Evolutionary conservation across 805 yeast genomes (phyloP), one percentile per base, ranked within the genome.

Genomic region (Yarrowia deformans): DNA sequence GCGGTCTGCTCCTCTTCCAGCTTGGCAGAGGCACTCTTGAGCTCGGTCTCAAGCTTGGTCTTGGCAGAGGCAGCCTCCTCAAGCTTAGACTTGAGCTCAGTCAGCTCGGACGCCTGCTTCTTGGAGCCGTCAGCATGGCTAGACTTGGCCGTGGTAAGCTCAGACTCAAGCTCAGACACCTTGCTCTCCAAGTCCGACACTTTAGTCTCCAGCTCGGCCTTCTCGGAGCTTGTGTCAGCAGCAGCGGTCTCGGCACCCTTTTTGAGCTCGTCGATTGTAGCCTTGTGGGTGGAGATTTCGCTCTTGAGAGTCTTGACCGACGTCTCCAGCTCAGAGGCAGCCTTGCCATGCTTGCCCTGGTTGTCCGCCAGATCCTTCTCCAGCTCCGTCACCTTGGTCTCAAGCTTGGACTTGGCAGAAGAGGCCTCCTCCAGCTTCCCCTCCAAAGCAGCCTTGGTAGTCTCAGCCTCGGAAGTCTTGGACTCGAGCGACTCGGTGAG

Each of bases 231-330:
- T 2, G 48, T 23, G 7, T 45, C 67, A 9, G 50, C 56, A 18
- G 58, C 39, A 3, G 48, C 37, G 5, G 58, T 10, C 34, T 70
- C 70, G 13, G 70, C 71, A n/a, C 52, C 35, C 61, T 69, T 63
- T 18, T 63, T 49, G 23, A 63, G 46, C 55, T 46, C 45, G 35
- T 63, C 56, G 6, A 49, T 63, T 1, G 56, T 63, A 3, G 68
- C 13, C 45, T 46, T 63, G 37, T 39, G 50, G 12, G 32, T 34
- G 12, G 61, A 34, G 12, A 50, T 23, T 42, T 66, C 63, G 14
- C 35, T 35, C 40, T 66, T 66, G 40, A 52, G 52, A 32, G 52
- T 8, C 50, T 50, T 66, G 42, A 66, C 49, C 23, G 61, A 40
- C 9, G 49, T 32, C 42, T 35, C 61, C 10, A 50, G 52, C 34